Conservation (phyloP, 768 basidiomycete genomes). For the Naganishia antarctica region DNA sequence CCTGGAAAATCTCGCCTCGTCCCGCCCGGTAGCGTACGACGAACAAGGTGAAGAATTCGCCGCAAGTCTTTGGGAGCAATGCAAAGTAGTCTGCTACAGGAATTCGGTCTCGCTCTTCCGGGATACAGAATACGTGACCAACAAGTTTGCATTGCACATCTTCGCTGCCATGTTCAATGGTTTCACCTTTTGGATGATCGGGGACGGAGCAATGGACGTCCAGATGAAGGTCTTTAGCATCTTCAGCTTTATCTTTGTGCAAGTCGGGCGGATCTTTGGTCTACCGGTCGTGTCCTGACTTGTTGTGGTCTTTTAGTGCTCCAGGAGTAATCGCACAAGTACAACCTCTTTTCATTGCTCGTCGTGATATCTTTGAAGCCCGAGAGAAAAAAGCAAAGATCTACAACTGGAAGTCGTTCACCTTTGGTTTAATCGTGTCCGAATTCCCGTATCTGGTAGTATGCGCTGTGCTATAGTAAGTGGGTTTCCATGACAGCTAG, state of each 20-base stretch:
- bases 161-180: conserved; percentile 36
- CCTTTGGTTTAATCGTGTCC: conserved; percentile 40
- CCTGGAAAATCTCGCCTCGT: conserved; percentile 54
- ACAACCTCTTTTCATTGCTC: conserved; percentile 72
- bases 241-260: conserved; percentile 46
- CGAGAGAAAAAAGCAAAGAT: conserved; percentile 42
- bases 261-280: neutral
- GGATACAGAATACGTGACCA: conserved; percentile 49
- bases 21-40: conserved; percentile 51
- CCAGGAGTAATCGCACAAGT: conserved; percentile 71
- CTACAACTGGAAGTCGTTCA: conserved; percentile 41
- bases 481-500: too few species aligned
- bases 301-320: conserved; percentile 56
- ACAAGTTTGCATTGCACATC: conserved; percentile 47
- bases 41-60: conserved; percentile 39
- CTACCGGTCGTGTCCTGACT: neutral
- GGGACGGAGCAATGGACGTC: conserved; percentile 60
- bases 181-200: conserved; percentile 63
- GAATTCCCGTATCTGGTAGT: conserved; percentile 41
- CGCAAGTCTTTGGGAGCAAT: conserved; percentile 30
- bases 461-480: conserved; percentile 41
- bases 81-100: conserved; percentile 20
- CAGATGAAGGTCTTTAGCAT: conserved; percentile 74
- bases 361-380: conserved; percentile 52
- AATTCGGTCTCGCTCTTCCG: conserved; percentile 58